Percentiles rank a stretch among this genome's conserved stretches.
Evolutionary conservation across 257 asterid species (phyloP).

Genomic region (Gynochthodes officinalis): DNA sequence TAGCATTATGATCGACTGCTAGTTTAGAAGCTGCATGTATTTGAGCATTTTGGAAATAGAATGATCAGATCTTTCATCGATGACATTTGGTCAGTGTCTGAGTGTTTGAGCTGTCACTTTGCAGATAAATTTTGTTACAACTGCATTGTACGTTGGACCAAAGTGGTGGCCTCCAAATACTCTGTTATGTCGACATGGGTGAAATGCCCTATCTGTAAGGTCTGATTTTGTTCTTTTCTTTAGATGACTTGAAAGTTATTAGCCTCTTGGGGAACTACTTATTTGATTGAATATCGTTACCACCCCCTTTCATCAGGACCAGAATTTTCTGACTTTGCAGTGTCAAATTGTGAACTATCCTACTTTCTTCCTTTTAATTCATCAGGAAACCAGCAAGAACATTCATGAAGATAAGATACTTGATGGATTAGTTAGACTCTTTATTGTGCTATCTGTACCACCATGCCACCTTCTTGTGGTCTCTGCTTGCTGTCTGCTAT

Average conservation of each 20-base stretch:
- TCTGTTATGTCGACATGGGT: slow-evolving; percentile 38
- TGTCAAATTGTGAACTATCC: neutral
- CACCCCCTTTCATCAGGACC: neutral
- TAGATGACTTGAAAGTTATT: neutral
- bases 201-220: slow-evolving; percentile 84
- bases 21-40: slow-evolving; percentile 2
- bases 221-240: slow-evolving; percentile 24
- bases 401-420: neutral
- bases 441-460: neutral
- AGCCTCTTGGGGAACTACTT: neutral
- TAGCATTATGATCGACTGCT: no score
- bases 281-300: neutral
- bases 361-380: neutral
- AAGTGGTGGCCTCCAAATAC: slow-evolving; percentile 42
- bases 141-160: slow-evolving; percentile 65
- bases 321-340: neutral
- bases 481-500: neutral
- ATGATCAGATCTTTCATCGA: neutral
- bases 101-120: slow-evolving; percentile 23
- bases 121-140: slow-evolving; percentile 77
- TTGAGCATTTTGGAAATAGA: neutral
- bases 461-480: neutral
- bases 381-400: neutral
- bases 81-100: slow-evolving; percentile 13
- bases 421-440: neutral